These are phyloP conservation scores for Sclerotinia spermophila DNA, from an alignment of 2,329 filamentous ascomycete genomes.

Conservation along the genomic window DNA sequence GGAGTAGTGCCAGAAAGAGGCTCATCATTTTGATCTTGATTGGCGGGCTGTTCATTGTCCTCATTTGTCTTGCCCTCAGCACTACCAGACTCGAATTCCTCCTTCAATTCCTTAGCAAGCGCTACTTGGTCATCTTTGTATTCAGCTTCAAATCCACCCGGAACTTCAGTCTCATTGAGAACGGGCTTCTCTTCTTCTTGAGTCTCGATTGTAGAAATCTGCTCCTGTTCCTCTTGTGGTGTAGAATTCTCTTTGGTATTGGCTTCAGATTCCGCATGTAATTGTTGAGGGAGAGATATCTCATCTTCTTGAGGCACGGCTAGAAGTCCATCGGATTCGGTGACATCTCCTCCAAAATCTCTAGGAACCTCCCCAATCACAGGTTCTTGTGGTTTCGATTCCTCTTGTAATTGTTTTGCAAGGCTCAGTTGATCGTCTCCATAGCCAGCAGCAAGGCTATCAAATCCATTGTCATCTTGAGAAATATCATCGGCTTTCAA, in stretches of 20 bases:
- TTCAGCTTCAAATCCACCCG: constrained; percentile 25
- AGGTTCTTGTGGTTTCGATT: constrained; percentile 23
- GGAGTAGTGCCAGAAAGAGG: constrained; percentile 12
- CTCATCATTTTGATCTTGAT: neutral
- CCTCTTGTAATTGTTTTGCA: constrained; percentile 32
- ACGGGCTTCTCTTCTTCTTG: constrained; percentile 12
- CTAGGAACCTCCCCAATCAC: neutral
- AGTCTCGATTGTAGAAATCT: neutral
- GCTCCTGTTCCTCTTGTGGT: neutral
- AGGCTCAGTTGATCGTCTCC: constrained; percentile 32
- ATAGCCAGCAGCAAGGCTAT: constrained; percentile 29
- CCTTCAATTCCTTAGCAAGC: constrained; percentile 32
- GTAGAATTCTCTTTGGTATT: constrained; percentile 24
- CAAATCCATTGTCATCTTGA: constrained; percentile 20
- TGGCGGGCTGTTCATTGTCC: constrained; percentile 34
- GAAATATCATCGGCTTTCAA: constrained; percentile 6
- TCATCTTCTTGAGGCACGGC: constrained; percentile 19
- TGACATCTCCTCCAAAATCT: constrained; percentile 8
- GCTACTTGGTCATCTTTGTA: constrained; percentile 33
- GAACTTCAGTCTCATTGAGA: constrained; percentile 6
- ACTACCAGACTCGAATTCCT: constrained; percentile 32
- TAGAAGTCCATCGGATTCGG: constrained; percentile 13
- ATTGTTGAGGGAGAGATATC: constrained; percentile 22
- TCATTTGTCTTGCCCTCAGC: constrained; percentile 38
- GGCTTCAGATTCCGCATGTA: constrained; percentile 30